phyloP scores from a whole-genome alignment of 2,329 filamentous ascomycete genomes.

The Epichloe brachyelytri region DNA sequence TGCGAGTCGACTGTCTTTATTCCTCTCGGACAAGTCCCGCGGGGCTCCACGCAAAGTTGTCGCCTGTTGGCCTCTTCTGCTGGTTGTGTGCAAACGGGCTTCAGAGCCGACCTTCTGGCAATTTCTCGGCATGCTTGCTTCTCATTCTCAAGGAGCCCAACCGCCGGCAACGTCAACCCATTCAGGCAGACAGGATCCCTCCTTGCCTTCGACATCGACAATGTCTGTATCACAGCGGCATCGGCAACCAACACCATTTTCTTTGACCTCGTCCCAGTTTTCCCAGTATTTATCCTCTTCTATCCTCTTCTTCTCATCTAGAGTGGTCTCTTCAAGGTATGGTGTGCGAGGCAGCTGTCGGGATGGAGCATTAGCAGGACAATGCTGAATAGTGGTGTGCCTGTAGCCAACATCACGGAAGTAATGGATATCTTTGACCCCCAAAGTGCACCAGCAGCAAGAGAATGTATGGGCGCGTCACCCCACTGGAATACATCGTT shows the following conservation, averaged over 20 bases:
- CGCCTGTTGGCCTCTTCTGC: neutral
- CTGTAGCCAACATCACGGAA: conserved; percentile 98
- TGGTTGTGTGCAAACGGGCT: neutral
- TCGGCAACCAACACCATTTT: conserved; percentile 93
- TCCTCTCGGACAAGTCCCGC: neutral
- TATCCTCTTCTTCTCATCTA: conserved; percentile 67
- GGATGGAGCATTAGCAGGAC: conserved; percentile 84
- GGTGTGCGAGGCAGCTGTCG: conserved; percentile 71
- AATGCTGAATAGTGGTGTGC: conserved; percentile 98
- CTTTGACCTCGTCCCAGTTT: conserved; percentile 70
- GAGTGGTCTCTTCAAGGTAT: conserved; percentile 69
- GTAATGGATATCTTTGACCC: conserved; percentile 81
- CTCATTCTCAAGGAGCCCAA: conserved; percentile 48
- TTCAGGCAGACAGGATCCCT: conserved; percentile 85
- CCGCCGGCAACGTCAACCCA: conserved; percentile 97
- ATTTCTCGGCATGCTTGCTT: neutral
- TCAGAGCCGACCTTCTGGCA: neutral
- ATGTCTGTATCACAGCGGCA: conserved; percentile 97
- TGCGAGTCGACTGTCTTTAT: neutral
- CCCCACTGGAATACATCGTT: conserved; percentile 59
- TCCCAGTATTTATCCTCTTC: conserved; percentile 98
- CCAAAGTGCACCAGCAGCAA: conserved; percentile 84
- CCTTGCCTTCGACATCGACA: conserved; percentile 93
- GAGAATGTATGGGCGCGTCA: conserved; percentile 94
- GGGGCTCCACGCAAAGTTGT: neutral